Base-by-base conservation (phyloP, 352 stramenopile genomes). In the Phytophthora pini region DNA sequence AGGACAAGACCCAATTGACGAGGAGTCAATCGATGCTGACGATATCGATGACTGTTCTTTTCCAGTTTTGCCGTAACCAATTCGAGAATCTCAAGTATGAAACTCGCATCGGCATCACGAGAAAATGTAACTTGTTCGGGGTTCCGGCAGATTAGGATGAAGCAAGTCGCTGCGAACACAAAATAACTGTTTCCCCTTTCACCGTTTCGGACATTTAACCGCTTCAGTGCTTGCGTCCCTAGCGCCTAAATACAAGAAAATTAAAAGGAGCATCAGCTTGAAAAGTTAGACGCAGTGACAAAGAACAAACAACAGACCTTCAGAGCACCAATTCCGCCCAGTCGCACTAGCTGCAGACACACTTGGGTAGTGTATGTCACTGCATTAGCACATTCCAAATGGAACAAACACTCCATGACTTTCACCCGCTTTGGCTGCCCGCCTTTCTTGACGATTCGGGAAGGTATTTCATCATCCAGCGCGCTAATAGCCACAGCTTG, bases 161-260 rank as follows among this genome's bases (percentile, higher is more conserved):
- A 84, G 49, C 79, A 83, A n/a, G 75, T 70, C 27, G 72, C 66
- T 32, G 57, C 61, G 68, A 84, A 83, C 2, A 84, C 55, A 34
- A 70, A 81, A 62, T 71, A 87, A 44, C 39, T 65, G 36, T 59
- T 61, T 46, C 49, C 38, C 24, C 53, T 61, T 20, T 62, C 45
- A 36, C 24, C 31, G 27, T 26, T 61, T 27, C 38, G 62, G 3
- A 22, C 32, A 49, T 71, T 61, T 26, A 66, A 39, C 20, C 22
- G 15, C 43, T 68, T 46, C 31, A 87, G 52, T 20, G 72, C 63
- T 69, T 53, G 65, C 29, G 27, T 27, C 2, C 46, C 67, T 20
- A 82, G 52, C 12, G 51, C 50, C 70, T 82, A 29, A 10, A 5
- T 10, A 55, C 20, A 45, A 61, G 34, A 26, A 12, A n/a, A 44